phyloP scores from a whole-genome alignment of 208 protist genomes.

The Tetramitus jugosus region DNA sequence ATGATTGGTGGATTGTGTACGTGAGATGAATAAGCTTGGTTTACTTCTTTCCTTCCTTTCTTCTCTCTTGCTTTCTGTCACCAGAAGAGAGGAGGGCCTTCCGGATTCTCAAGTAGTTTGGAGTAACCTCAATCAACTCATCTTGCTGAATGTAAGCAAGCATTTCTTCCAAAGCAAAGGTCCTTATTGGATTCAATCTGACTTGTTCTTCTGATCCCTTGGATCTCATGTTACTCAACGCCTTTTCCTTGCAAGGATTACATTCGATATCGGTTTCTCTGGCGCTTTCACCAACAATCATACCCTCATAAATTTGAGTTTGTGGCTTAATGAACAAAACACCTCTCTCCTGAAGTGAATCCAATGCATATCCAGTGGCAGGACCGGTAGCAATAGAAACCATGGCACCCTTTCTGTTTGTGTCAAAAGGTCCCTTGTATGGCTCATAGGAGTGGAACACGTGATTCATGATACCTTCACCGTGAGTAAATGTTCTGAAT shows the following conservation, averaged over 20 bases:
- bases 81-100: constrained; percentile 35
- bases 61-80: background rate
- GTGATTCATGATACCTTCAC: constrained; percentile 45
- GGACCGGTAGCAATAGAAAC: constrained; percentile 47
- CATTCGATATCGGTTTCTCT: constrained; percentile 50
- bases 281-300: constrained; percentile 56
- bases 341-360: constrained; percentile 44
- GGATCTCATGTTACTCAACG: constrained; percentile 54
- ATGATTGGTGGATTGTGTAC: too few relatives aligned
- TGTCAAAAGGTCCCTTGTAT: constrained; percentile 42
- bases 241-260: constrained; percentile 47
- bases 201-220: constrained; percentile 44
- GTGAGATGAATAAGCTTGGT: too few relatives aligned
- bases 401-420: constrained; percentile 47
- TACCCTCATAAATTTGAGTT: constrained; percentile 48
- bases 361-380: constrained; percentile 46
- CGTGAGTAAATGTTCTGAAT: constrained; percentile 41
- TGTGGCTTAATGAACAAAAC: constrained; percentile 45
- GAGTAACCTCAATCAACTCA: constrained; percentile 51
- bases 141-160: constrained; percentile 48
- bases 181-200: constrained; percentile 36
- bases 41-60: too few relatives aligned
- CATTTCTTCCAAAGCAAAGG: constrained; percentile 49
- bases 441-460: constrained; percentile 44
- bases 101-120: constrained; percentile 40